Base-by-base conservation (phyloP, 352 stramenopile genomes). In the Pythium phragmitis region DNA sequence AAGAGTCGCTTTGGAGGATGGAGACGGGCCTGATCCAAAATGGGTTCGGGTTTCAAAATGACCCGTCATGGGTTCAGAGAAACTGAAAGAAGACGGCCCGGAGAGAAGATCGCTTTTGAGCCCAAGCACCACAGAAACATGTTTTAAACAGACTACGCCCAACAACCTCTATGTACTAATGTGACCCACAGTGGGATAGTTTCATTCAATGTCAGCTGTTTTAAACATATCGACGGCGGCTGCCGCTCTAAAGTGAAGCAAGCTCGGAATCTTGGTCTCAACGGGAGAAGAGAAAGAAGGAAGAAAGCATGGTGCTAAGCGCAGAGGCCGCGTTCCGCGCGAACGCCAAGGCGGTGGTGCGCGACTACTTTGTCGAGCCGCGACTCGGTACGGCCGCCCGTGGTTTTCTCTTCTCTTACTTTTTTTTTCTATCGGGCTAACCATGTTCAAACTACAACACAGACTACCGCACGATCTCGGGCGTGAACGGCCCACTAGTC, bases 401-500 rank as follows among this genome's bases (percentile, higher is more conserved):
- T 13, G 36, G 36, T 41, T 41, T 13, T 13, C 36, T 13, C 13
- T 41, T 41, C 8, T 14, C 7, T 21, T 34, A 23, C 45, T 48
- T 7, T 48, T 21, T 19, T 13, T 46, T 50, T 7, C 21, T 16
- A 23, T 17, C 11, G 16, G 7, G 14, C 13, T 28, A 8, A 55
- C 19, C 7, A 30, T 16, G 9, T 14, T 28, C 5, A 54, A 34
- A 37, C 13, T 3, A 30, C 26, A 30, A 37, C 50, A 60, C 75
- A 94, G 87, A 97, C 66, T 98, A 98, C 69, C 94, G 96, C 60
- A 99, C 97, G 37, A 99, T 99, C 81, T 94, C 89, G 52, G 96
- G 96, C 68, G 97, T 99, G 26, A 99, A 99, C 72, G 97, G 98
- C 63, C 98, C 98, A 64, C 79, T 99, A 51, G 98, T 99, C 23